Evolutionary conservation across 768 basidiomycete genomes (phyloP), one percentile per base, ranked within the genome.

Genomic region (Gymnopilus junonius): DNA sequence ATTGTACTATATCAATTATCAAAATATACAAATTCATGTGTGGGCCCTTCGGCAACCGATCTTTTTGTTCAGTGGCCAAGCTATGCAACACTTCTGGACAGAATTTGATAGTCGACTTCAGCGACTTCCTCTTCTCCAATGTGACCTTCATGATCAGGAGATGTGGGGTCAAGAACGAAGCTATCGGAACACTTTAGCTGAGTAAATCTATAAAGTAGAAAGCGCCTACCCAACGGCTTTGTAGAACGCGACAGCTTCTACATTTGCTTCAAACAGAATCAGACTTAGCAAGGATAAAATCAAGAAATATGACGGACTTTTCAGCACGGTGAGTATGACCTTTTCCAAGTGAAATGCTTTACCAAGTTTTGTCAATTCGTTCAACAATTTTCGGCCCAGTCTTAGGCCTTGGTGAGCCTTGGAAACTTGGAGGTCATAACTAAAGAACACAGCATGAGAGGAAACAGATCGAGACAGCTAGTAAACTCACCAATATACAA

Each of bases 361-460:
- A 6, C 84, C 87, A 15, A 94, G 82, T 8, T 74, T 74, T 21
- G 75, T 74, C 20, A 94, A 74, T 21, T 75, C 73, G 2, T 78
- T 74, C 71, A 88, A 79, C 53, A 94, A 71, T 21, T 73, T 67
- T 61, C 74, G 83, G 0, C 93, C 93, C 0, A 92, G 73, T 2
- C 93, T 91, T 27, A 71, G 72, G 4, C 88, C 78, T 62, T 81
- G 83, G 14, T 68, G 73, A 1, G 67, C 46, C 37, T 74, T 53
- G 0, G 78, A 73, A 2, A 94, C 83, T 69, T 95, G 93, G 3
- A 94, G 74, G 55, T 95, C 93, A 70, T 95, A 95, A 71, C 93
- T 94, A 61, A 10, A 54, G 55, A 7, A 34, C 15, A 55, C 34
- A 51, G 21, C 29, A 21, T n/a, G 31, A 29, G 27, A 21, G 2